Percentiles rank a stretch among this genome's conserved stretches.
These are phyloP conservation scores for Sclerotinia borealis DNA, from an alignment of 2,329 filamentous ascomycete species.

Conservation along the genomic window DNA sequence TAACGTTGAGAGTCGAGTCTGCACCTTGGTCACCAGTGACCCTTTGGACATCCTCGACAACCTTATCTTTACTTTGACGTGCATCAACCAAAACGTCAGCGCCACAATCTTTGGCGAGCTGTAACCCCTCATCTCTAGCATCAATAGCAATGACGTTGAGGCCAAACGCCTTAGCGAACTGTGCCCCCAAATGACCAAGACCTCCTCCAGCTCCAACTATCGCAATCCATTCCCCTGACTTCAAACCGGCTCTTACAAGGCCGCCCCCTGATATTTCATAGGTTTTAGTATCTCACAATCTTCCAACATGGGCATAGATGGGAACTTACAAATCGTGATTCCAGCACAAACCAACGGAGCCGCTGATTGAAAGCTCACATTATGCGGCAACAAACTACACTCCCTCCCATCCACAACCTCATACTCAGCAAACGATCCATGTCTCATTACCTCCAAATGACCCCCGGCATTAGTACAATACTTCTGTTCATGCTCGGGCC, in stretches of 20 bases:
- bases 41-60: conserved; percentile 42
- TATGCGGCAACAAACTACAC: conserved; percentile 42
- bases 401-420: conserved; percentile 43
- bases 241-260: conserved; percentile 32
- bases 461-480: conserved; percentile 45
- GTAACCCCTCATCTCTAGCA: conserved; percentile 47
- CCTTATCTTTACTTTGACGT: conserved; percentile 40
- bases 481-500: conserved; percentile 43
- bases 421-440: conserved; percentile 55
- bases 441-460: conserved; percentile 42
- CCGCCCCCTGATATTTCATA: conserved; percentile 24
- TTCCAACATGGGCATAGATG: background rate
- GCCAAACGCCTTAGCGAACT: conserved; percentile 45
- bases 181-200: conserved; percentile 46
- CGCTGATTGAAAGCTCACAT: conserved; percentile 43
- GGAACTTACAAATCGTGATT: conserved; percentile 31
- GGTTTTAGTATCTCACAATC: background rate
- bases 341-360: conserved; percentile 53
- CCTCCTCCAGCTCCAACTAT: conserved; percentile 46
- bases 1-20: conserved; percentile 47
- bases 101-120: conserved; percentile 41
- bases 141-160: conserved; percentile 41
- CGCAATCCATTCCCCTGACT: conserved; percentile 35
- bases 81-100: conserved; percentile 49
- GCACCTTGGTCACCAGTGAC: conserved; percentile 45